Base-by-base conservation (phyloP, 345 rosid species). In the Cardamine occulta region DNA sequence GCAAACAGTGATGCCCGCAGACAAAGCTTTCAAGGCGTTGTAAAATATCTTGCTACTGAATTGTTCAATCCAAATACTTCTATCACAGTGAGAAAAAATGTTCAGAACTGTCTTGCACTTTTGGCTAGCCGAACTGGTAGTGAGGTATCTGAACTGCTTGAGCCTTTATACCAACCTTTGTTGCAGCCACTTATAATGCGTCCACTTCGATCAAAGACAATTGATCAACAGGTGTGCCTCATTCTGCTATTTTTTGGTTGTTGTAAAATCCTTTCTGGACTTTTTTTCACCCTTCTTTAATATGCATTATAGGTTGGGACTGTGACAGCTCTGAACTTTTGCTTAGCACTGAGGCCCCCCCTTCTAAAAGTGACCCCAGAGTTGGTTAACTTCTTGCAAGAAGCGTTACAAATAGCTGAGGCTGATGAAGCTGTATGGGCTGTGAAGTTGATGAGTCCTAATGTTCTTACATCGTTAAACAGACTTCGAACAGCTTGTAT, bases 121-220 rank as follows among this genome's bases (percentile, higher is more conserved):
- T 82, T 95, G 88, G 99, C 99, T 35, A 92, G 91, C 82, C 88
- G 97, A 68, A 92, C 97, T 69, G 99, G 99, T 21, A 90, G 97
- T 83, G 99, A 92, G 81, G 96, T 95, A 19, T 86, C 99, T 72
- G 99, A 92, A 79, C 82, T 95, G 80, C 99, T 95, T 66, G 99
- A 92, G 80, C 88, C 93, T 57, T 83, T 92, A 78, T 86, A 92
- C 82, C 99, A 92, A 49, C 90, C 88, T 52, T 68, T 92, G 83
- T 89, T 95, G 79, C 97, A 92, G 81, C 99, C 96, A 74, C 97
- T 88, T 66, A 87, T 95, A 24, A 59, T 79, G 78, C 92, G 97
- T 10, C 93, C 97, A 19, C 96, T 92, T 42, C 86, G 97, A 66
- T 86, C 88, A 19, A 95, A 88, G 85, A 90, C 97, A 80, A 87